Percentiles rank a stretch among this genome's conserved stretches.
Conservation (phyloP, 495 filamentous ascomycete genomes). For the Mytilinidion resinicola region DNA sequence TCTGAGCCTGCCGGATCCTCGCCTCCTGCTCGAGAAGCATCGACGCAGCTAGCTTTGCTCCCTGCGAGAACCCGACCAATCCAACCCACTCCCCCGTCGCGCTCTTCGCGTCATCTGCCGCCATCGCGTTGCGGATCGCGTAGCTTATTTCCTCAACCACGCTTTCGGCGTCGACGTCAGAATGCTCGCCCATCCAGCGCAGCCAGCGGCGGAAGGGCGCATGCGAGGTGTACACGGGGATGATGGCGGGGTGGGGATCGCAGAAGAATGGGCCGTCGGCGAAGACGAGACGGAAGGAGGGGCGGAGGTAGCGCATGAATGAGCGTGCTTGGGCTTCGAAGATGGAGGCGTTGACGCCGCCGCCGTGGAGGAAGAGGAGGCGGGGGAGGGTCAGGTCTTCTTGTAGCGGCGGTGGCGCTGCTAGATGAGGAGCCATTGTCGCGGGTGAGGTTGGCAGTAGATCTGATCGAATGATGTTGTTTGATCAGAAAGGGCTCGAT, state of each 20-base stretch:
- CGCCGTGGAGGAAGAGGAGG: slow-evolving; percentile 64
- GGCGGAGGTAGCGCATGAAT: slow-evolving; percentile 40
- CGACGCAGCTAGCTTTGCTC: slow-evolving; percentile 54
- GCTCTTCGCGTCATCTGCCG: slow-evolving; percentile 38
- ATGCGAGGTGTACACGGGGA: slow-evolving; percentile 47
- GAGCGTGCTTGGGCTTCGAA: slow-evolving; percentile 54
- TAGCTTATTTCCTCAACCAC: slow-evolving; percentile 36
- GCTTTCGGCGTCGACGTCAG: slow-evolving; percentile 40
- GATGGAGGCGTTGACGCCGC: slow-evolving; percentile 55
- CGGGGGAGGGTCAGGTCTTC: slow-evolving; percentile 41
- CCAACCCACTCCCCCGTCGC: slow-evolving; percentile 50
- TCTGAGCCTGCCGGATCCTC: slow-evolving; percentile 17
- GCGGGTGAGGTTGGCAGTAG: no score
- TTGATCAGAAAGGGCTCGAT: no score
- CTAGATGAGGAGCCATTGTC: no score
- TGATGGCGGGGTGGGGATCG: slow-evolving; percentile 45
- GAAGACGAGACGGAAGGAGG: slow-evolving; percentile 53
- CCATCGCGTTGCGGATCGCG: slow-evolving; percentile 32
- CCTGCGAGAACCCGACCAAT: slow-evolving; percentile 51
- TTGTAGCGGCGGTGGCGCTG: no score
- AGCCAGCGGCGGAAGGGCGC: slow-evolving; percentile 58
- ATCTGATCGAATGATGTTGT: no score
- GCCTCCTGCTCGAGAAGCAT: slow-evolving; percentile 38
- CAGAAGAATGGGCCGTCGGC: slow-evolving; percentile 53
- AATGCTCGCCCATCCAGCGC: slow-evolving; percentile 44